A percentile compares a stretch with the other conserved stretches of the same genome.
phyloP scores from a whole-genome alignment of 2,329 filamentous ascomycete genomes.

The Triangularia setosa region DNA sequence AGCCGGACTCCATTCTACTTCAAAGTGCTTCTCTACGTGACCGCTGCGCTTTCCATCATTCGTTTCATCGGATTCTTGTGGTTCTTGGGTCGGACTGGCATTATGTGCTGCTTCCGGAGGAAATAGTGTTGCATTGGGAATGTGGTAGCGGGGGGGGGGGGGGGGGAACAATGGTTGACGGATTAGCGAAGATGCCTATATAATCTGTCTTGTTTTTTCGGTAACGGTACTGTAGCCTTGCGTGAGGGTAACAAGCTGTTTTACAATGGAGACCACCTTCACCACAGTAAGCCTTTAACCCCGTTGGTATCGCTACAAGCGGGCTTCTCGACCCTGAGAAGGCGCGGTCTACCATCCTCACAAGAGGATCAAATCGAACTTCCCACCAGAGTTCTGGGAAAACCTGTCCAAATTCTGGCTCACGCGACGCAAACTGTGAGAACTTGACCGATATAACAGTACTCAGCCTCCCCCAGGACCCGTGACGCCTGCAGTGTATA shows the following conservation, averaged over 20 bases:
- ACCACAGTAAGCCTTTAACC: no score
- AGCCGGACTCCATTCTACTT: not conserved
- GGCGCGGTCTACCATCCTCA: no score
- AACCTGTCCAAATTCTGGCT: constrained; percentile 18
- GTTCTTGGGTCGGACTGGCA: not conserved
- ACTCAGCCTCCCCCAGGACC: constrained; percentile 8
- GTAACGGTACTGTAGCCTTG: not conserved
- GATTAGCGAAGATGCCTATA: not conserved
- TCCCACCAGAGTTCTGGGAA: constrained; percentile 13
- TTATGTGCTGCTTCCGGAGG: not conserved
- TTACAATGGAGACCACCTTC: not conserved
- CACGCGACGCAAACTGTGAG: constrained; percentile 17
- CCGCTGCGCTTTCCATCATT: not conserved
- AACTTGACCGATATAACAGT: constrained; percentile 22
- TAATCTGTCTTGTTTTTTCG: not conserved
- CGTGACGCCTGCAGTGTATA: constrained; percentile 13
- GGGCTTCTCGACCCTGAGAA: no score
- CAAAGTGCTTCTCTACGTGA: not conserved
- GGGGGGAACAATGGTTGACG: not conserved
- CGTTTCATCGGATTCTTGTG: not conserved
- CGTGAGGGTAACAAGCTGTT: not conserved
- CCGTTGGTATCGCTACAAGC: no score
- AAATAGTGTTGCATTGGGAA: not conserved
- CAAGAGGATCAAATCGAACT: not conserved
- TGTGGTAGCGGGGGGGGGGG: not conserved